These are phyloP conservation scores for Skeletonema grethae DNA, from an alignment of 108 stramenopile species.

Conservation along the genomic window DNA sequence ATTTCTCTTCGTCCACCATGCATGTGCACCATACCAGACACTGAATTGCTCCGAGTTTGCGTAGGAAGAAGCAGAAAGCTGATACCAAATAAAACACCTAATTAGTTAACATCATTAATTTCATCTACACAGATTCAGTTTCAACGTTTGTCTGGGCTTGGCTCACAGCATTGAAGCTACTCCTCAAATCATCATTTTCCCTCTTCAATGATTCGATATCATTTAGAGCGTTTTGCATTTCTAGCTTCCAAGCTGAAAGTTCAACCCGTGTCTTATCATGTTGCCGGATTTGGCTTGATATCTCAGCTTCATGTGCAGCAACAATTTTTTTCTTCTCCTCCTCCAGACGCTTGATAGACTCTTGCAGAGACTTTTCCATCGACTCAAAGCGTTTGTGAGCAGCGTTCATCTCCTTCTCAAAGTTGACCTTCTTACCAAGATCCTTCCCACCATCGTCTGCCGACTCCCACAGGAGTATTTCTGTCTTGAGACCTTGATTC, in stretches of 20 bases:
- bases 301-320: conserved; percentile 30
- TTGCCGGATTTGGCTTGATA: conserved; percentile 16
- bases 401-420: conserved; percentile 40
- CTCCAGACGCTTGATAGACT: conserved; percentile 36
- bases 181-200: conserved; percentile 41
- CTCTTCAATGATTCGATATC: conserved; percentile 47
- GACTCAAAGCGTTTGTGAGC: conserved; percentile 50
- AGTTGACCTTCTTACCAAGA: conserved; percentile 24
- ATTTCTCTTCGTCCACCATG: too few relatives aligned
- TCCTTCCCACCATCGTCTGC: conserved; percentile 6
- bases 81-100: background rate
- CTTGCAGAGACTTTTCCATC: conserved; percentile 47
- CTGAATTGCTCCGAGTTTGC: too few relatives aligned
- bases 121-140: background rate
- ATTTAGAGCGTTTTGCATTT: conserved; percentile 56
- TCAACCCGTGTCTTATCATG: conserved; percentile 35
- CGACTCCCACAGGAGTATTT: conserved; percentile 13
- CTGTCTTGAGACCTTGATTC: conserved; percentile 29
- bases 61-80: background rate
- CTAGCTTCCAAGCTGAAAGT: conserved; percentile 50
- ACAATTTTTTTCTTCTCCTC: conserved; percentile 40
- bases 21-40: too few relatives aligned
- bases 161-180: background rate
- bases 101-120: background rate
- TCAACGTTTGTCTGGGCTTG: background rate